These are phyloP conservation scores for Agapanthus africanus DNA, from an alignment of 106 monocot species.

Conservation along the genomic window DNA sequence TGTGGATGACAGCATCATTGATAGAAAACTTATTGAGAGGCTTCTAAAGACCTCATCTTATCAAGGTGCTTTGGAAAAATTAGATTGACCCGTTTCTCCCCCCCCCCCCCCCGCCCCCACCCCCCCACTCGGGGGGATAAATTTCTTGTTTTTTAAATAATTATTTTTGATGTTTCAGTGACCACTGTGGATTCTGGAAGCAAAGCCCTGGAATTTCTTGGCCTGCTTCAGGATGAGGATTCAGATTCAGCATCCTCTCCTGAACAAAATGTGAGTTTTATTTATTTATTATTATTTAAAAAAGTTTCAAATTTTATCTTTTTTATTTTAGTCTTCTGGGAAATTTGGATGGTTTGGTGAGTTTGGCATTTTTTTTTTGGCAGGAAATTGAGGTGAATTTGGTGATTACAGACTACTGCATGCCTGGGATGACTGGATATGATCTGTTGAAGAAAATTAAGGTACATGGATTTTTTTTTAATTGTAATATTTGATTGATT, in stretches of 20 bases:
- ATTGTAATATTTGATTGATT: too few relatives aligned
- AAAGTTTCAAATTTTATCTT: not conserved
- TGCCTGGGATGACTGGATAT: constrained; percentile 97
- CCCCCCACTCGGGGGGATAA: too few relatives aligned
- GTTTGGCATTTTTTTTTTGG: not conserved
- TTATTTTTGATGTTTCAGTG: not conserved
- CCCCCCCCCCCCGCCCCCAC: too few relatives aligned
- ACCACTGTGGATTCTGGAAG: constrained; percentile 28
- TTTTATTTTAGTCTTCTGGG: not conserved
- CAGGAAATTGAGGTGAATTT: constrained; percentile 53
- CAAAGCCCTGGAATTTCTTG: constrained; percentile 23
- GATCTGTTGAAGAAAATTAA: constrained; percentile 89
- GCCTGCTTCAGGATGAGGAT: constrained; percentile 8
- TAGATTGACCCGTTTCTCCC: too few relatives aligned
- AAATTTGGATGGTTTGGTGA: not conserved
- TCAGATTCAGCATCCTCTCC: not conserved
- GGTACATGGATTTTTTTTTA: constrained; percentile 21
- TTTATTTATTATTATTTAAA: too few relatives aligned
- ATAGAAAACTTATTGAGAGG: constrained; percentile 85
- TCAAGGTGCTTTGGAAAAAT: too few relatives aligned
- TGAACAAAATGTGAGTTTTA: constrained; percentile 13
- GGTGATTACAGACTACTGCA: constrained; percentile 85
- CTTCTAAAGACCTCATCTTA: constrained; percentile 79
- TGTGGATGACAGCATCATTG: constrained; percentile 83
- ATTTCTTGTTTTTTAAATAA: not conserved